These are phyloP conservation scores for Backusella tarrabulga DNA, from an alignment of 192 early-diverging fungal genomes.

Conservation along the genomic window DNA sequence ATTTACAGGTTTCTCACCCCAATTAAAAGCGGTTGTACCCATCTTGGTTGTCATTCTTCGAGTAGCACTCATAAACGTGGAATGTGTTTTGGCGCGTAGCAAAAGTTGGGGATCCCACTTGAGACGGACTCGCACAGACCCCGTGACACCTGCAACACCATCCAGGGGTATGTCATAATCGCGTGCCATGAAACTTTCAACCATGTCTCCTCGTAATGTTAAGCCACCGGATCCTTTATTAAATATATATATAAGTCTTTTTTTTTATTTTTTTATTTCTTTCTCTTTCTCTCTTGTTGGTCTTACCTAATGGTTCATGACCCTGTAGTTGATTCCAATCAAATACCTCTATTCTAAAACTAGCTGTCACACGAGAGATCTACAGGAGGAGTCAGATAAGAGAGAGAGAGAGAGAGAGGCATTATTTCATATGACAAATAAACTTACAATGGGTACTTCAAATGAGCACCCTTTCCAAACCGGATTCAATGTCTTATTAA, in stretches of 20 bases:
- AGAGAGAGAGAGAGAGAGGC: too few relatives aligned
- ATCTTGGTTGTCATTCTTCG: conserved; percentile 42
- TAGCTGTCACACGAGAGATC: conserved; percentile 21
- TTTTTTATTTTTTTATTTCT: neutral
- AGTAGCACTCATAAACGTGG: conserved; percentile 36
- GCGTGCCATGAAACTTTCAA: conserved; percentile 41
- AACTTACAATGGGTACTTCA: conserved; percentile 32
- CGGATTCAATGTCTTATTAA: conserved; percentile 65
- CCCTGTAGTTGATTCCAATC: conserved; percentile 68
- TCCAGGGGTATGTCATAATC: conserved; percentile 40
- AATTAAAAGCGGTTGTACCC: conserved; percentile 16
- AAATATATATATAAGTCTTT: neutral
- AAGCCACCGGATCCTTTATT: conserved; percentile 30
- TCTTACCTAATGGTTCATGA: conserved; percentile 48
- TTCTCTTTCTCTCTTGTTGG: neutral
- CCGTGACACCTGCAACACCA: conserved; percentile 25
- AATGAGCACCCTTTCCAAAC: conserved; percentile 41
- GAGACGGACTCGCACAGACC: conserved; percentile 49
- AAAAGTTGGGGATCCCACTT: conserved; percentile 59
- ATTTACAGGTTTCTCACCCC: neutral
- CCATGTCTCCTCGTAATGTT: conserved; percentile 17
- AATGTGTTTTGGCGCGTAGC: conserved; percentile 48
- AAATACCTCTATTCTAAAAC: conserved; percentile 58
- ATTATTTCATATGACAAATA: too few relatives aligned
- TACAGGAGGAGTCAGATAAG: neutral